Evolutionary conservation across 2,329 filamentous ascomycete genomes (phyloP).

Genomic region (Graphilbum ipis-grandicollis): DNA sequence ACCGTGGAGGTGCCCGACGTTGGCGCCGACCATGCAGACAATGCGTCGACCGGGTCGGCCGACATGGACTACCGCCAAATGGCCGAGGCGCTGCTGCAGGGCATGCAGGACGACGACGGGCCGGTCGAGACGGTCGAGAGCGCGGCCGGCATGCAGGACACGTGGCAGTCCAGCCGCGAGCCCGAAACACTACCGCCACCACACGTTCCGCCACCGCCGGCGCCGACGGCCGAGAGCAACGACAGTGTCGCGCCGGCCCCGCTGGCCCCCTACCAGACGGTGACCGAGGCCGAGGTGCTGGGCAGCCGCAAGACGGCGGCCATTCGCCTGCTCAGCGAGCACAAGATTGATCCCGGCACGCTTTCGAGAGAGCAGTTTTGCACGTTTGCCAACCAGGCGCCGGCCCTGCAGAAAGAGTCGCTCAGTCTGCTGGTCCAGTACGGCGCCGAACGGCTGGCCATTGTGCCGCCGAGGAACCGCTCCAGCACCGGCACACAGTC

Average conservation of each 20-base stretch:
- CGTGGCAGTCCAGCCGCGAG: neutral
- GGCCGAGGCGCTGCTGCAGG: neutral
- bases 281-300: conserved; percentile 6
- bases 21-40: conserved; percentile 1
- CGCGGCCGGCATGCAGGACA: conserved; percentile 3
- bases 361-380: conserved; percentile 37
- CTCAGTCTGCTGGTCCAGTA: conserved; percentile 38
- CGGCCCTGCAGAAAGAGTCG: conserved; percentile 34
- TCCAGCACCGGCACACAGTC: conserved; percentile 2
- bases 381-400: conserved; percentile 43
- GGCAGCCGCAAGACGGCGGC: conserved; percentile 10
- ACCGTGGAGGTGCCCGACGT: neutral
- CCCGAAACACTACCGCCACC: too few species aligned
- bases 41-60: neutral
- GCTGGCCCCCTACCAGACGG: conserved; percentile 3
- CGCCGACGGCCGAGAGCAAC: neutral
- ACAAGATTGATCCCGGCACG: conserved; percentile 32
- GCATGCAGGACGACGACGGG: neutral
- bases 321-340: conserved; percentile 25
- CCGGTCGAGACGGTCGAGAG: conserved; percentile 2
- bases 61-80: neutral
- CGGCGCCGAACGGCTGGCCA: conserved; percentile 37
- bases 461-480: conserved; percentile 33
- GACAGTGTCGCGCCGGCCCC: too few species aligned
- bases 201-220: neutral